Base-by-base conservation (phyloP, 2,329 filamentous ascomycete genomes). In the Ophiostoma triangulosporum region DNA sequence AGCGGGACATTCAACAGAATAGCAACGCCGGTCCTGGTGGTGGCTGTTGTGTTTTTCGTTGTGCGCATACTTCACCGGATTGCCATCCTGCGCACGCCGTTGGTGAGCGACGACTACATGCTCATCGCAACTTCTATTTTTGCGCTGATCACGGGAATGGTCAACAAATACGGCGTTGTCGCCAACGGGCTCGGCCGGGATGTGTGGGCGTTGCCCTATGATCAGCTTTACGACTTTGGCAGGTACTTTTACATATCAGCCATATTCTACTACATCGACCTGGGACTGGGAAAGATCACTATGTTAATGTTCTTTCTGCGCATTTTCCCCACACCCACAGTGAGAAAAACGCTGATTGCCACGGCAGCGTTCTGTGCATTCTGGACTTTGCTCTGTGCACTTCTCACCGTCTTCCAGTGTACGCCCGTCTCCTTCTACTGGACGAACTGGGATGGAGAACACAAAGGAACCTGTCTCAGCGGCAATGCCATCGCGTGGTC, bases 261-360 rank as follows among this genome's bases (percentile, higher is more conserved):
- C 17, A 55, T 64, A 46, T 48, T 76, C 22, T 77, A 79, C 61
- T 75, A 77, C 59, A 51, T 63, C 3, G 64, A 71, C n/a, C 62
- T 76, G 8, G 64, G 70, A 1, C 62, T 75, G 24, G 65, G 74
- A 14, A 77, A 79, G 58, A 62, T 76, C 6, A 70, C 75, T 0
- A 65, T 81, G 26, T 63, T 80, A 1, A 68, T 75, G 60, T 78
- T 80, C 62, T 80, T 77, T 58, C 64, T 76, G 5, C 70, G 74
- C 51, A 73, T 80, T 52, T 81, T 81, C 56, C 73, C 73, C 0
- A 60, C 63, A 0, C 54, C 51, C 0, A 53, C 46, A 2, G 67
- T 76, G 9, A 67, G 68, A 12, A 64, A 62, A 4, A 48, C 73
- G 11, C 64, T 77, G 5, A 69, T 67, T 63, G 65, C 56, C n/a